Conservation (phyloP, 441 rosid species). For the Adansonia grandidieri region DNA sequence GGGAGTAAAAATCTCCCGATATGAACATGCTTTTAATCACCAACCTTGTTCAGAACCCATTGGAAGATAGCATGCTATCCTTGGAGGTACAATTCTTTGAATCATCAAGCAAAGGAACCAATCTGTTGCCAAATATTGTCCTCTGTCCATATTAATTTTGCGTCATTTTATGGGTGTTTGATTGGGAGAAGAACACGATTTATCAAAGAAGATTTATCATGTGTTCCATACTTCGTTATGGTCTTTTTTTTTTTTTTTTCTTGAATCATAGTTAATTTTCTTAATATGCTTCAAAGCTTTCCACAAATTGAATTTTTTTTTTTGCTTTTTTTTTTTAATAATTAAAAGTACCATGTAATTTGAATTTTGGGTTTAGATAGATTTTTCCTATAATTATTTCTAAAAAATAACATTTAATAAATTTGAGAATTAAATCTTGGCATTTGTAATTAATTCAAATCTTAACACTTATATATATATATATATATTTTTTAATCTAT, state of each 20-base stretch:
- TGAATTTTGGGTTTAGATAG: no score
- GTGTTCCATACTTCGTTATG: neutral
- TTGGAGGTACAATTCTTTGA: neutral
- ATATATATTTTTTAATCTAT: no score
- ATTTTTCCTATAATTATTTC: no score
- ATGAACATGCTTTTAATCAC: conserved; percentile 1
- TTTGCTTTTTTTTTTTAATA: neutral
- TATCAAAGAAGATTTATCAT: no score
- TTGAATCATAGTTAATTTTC: no score
- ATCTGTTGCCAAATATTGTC: conserved; percentile 11
- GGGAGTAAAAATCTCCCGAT: conserved; percentile 45
- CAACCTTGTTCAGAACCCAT: conserved; percentile 15
- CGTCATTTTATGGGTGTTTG: no score
- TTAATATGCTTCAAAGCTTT: neutral
- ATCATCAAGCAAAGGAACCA: neutral
- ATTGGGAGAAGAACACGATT: no score
- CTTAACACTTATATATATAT: no score
- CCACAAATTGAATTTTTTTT: neutral
- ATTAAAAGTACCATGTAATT: neutral
- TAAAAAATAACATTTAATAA: no score
- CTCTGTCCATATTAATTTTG: conserved; percentile 6
- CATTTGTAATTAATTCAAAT: no score
- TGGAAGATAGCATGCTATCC: neutral
- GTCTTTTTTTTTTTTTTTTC: no score
- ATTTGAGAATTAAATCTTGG: no score